These are phyloP conservation scores for Exserohilum turcica DNA, from an alignment of 2,329 filamentous ascomycete genomes.

Conservation along the genomic window DNA sequence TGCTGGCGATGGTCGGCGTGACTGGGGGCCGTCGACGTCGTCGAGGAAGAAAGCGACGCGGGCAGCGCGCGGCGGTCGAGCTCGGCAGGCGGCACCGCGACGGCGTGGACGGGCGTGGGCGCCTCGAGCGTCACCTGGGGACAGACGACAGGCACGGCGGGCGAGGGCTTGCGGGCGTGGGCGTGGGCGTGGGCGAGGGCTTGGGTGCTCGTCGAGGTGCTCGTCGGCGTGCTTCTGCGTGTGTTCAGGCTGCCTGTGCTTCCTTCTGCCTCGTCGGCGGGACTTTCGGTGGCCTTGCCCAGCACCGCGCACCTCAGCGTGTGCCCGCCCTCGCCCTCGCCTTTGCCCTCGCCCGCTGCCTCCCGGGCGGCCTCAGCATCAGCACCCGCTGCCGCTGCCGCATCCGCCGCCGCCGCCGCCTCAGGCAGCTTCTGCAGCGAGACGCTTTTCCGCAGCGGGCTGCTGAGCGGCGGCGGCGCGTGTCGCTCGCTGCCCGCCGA, in stretches of 20 bases:
- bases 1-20: background rate
- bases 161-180: conserved; percentile 18
- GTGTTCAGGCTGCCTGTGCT: conserved; percentile 15
- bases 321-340: too few species aligned
- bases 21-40: conserved; percentile 4
- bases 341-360: background rate
- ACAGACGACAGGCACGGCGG: conserved; percentile 20
- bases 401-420: conserved; percentile 16
- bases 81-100: conserved; percentile 21
- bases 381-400: conserved; percentile 12
- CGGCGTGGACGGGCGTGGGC: conserved; percentile 39
- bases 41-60: conserved; percentile 16
- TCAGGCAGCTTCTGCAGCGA: conserved; percentile 42
- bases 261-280: conserved; percentile 22
- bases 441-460: conserved; percentile 35
- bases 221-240: conserved; percentile 20
- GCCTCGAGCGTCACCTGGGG: conserved; percentile 41
- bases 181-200: conserved; percentile 17
- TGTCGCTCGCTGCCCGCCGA: conserved; percentile 34
- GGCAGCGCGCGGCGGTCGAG: conserved; percentile 13
- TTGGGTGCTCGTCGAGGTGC: conserved; percentile 15
- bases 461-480: conserved; percentile 9
- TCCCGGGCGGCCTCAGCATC: too few species aligned
- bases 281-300: conserved; percentile 17
- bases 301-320: conserved; percentile 37